Evolutionary conservation across 2,329 filamentous ascomycete genomes (phyloP), one percentile per base, ranked within the genome.

Genomic region (Bimuria novae-zelandiae): DNA sequence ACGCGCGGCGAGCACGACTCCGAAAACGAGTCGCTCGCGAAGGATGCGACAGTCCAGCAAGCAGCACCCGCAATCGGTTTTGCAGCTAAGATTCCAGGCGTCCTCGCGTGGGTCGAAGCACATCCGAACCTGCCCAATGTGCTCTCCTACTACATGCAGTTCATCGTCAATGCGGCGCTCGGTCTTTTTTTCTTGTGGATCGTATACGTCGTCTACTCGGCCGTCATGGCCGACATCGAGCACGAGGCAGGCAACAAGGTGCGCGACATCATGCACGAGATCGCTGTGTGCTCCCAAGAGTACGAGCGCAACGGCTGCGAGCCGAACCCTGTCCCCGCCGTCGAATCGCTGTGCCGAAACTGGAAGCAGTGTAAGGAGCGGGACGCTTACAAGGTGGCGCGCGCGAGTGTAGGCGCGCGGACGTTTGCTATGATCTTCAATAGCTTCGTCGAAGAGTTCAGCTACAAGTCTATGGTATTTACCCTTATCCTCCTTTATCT

Each of bases 361-460:
- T 97, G 93, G 93, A 86, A 88, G 59, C 79, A 84, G 27, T 97
- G 94, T 75, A 96, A 96, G 90, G 86, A 87, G 60, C 85, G 88
- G 60, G 90, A 97, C 66, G 87, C 92, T 0, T 81, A 86, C 39
- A 85, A 85, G 51, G 85, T 96, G 51, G 92, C 90, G 61, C 82
- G 88, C 32, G 88, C 93, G 36, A 88, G 87, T 65, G 85, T 96
- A 33, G 90, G 89, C 16, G 92, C 91, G 4, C 88, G 90, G 67
- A 94, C 92, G 22, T 89, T 97, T 69, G 93, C 93, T 0, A 86
- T 91, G 68, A 96, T 99, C 35, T 88, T 97, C 74, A 97, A 97
- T 71, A 88, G 89, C 65, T 97, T 97, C 72, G 87, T 96, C 4
- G 91, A 96, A 64, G 87, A 90, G 5, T 92, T 97, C 73, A 91